Evolutionary conservation across 352 stramenopile species (phyloP).

Genomic region (Nothophytophthora sp.): DNA sequence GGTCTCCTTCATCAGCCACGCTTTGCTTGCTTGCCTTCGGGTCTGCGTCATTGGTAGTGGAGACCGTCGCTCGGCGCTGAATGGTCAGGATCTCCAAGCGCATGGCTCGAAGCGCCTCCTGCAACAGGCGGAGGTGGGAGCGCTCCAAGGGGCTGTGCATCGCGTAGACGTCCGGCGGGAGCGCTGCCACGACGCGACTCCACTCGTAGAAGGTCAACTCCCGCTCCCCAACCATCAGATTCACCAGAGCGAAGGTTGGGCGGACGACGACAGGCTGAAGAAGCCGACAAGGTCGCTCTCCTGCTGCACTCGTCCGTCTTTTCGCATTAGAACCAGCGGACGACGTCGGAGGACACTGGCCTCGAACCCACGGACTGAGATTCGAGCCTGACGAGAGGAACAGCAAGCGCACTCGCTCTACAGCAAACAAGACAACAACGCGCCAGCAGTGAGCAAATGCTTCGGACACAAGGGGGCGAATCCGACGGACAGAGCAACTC

Average conservation of each 20-base stretch:
- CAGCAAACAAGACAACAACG: background rate
- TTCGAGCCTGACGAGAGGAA: constrained; percentile 49
- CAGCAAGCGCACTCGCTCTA: constrained; percentile 33
- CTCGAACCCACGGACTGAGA: constrained; percentile 21
- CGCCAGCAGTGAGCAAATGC: background rate
- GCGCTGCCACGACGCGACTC: constrained; percentile 23
- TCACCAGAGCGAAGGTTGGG: constrained; percentile 39
- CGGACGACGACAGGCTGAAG: constrained; percentile 22
- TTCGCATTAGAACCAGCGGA: no score
- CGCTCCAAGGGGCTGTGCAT: constrained; percentile 43
- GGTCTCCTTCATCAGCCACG: background rate
- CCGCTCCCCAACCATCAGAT: constrained; percentile 12
- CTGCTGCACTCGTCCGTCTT: background rate
- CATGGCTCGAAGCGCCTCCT: constrained; percentile 28
- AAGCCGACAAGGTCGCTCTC: background rate
- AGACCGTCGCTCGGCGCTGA: constrained; percentile 6
- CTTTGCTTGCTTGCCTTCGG: background rate
- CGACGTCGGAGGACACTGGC: background rate
- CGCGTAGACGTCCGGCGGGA: constrained; percentile 43
- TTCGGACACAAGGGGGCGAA: background rate
- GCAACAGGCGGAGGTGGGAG: constrained; percentile 24
- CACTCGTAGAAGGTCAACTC: constrained; percentile 29
- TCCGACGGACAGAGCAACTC: background rate
- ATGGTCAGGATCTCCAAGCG: constrained; percentile 30
- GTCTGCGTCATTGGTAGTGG: background rate